Conservation (phyloP, 495 filamentous ascomycete genomes). For the Penicillium canescens region DNA sequence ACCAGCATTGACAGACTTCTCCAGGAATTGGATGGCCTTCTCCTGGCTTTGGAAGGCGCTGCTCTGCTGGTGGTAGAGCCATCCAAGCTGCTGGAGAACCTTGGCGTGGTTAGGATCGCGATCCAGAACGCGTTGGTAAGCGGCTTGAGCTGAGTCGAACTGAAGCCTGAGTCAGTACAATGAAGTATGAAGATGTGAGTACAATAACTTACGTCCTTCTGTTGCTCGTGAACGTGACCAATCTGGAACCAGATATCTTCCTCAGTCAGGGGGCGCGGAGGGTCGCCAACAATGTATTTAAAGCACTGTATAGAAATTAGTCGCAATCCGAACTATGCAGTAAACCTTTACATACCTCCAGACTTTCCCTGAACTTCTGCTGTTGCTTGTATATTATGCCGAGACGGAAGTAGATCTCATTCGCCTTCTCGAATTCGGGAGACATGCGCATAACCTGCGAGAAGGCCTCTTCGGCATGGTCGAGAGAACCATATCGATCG, state of each 20-base stretch:
- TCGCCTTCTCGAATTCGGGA: slow-evolving; percentile 97
- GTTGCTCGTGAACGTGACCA: slow-evolving; percentile 97
- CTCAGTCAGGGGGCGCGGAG: slow-evolving; percentile 89
- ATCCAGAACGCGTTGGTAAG: slow-evolving; percentile 91
- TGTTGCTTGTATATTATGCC: slow-evolving; percentile 99
- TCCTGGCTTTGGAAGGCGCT: slow-evolving; percentile 87
- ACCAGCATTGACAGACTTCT: slow-evolving; percentile 96
- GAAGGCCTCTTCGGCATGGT: slow-evolving; percentile 98
- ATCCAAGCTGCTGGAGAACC: slow-evolving; percentile 96
- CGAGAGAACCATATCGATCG: slow-evolving; percentile 93
- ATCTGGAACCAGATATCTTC: slow-evolving; percentile 99
- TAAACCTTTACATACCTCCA: slow-evolving; percentile 65
- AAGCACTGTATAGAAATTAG: slow-evolving; percentile 68
- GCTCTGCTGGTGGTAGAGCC: slow-evolving; percentile 97
- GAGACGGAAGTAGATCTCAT: slow-evolving; percentile 97
- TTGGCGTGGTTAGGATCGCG: slow-evolving; percentile 96
- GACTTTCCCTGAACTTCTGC: slow-evolving; percentile 86
- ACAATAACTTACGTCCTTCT: slow-evolving; percentile 82
- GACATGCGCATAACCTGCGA: slow-evolving; percentile 99
- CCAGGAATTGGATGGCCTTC: slow-evolving; percentile 92
- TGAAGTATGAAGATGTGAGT: not conserved
- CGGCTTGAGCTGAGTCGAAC: slow-evolving; percentile 90
- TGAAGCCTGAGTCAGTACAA: slow-evolving; percentile 41
- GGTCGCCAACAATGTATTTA: slow-evolving; percentile 93
- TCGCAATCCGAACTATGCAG: not conserved